Evolutionary conservation across 164 flowering plant genomes (phyloP).

Genomic region (Liriodendron chinense): DNA sequence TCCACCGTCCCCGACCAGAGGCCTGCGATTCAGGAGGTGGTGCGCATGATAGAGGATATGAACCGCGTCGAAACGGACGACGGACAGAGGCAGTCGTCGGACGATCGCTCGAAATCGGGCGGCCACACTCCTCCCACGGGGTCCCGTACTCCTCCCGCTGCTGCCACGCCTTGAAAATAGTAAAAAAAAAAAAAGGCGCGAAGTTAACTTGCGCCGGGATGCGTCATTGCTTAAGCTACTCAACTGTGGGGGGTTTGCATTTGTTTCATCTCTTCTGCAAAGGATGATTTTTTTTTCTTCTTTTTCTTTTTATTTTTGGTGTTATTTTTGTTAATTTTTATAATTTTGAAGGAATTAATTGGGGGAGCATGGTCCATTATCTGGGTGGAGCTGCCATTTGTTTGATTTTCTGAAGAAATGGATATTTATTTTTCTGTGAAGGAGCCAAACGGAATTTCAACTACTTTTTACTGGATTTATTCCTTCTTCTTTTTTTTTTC

Average conservation of each 20-base stretch:
- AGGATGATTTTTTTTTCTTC: not conserved
- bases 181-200: not conserved
- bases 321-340: constrained; percentile 4
- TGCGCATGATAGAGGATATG: constrained; percentile 81
- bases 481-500: no score
- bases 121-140: constrained; percentile 67
- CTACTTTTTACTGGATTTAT: not conserved
- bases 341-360: constrained; percentile 21
- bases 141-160: constrained; percentile 45
- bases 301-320: not conserved
- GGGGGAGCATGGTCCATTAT: constrained; percentile 16
- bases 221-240: not conserved
- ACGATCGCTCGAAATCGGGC: constrained; percentile 78
- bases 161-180: constrained; percentile 36
- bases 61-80: constrained; percentile 69
- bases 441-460: not conserved
- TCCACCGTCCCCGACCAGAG: constrained; percentile 82
- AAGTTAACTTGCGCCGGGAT: not conserved
- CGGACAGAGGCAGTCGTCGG: constrained; percentile 68
- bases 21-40: constrained; percentile 69
- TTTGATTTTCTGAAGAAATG: constrained; percentile 5
- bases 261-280: not conserved
- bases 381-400: constrained; percentile 27
- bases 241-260: not conserved
- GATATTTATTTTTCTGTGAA: not conserved